Conservation (phyloP, 352 stramenopile genomes). For the Pythium folliculosum region DNA sequence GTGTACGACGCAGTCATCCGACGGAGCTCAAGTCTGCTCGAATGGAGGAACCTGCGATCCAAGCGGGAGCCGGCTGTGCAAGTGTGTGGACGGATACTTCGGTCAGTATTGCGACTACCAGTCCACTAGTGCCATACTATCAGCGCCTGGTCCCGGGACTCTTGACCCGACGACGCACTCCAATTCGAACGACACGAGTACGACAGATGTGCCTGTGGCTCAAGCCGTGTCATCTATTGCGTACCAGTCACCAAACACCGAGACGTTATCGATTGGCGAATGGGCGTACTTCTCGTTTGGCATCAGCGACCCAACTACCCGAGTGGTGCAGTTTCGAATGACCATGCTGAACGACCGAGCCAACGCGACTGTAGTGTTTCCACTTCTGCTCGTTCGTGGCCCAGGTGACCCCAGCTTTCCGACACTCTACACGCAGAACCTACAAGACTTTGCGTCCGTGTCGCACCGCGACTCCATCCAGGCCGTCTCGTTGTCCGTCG, state of each 20-base stretch:
- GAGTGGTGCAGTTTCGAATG: conserved; percentile 50
- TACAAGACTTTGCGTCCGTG: conserved; percentile 56
- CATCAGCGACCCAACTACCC: conserved; percentile 42
- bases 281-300: conserved; percentile 77
- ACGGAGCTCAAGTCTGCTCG: conserved; percentile 39
- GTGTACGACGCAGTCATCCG: conserved; percentile 28
- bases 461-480: conserved; percentile 31
- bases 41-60: conserved; percentile 53
- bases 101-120: conserved; percentile 48
- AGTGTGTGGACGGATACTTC: conserved; percentile 15
- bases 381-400: conserved; percentile 57
- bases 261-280: conserved; percentile 41
- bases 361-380: conserved; percentile 42
- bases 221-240: conserved; percentile 18
- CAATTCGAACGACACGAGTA: not conserved
- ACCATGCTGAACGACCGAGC: conserved; percentile 47
- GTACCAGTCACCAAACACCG: conserved; percentile 15
- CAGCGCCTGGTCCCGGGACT: conserved; percentile 1
- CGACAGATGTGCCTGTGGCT: not conserved
- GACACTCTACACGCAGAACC: conserved; percentile 40
- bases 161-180: conserved; percentile 27
- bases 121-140: conserved; percentile 23
- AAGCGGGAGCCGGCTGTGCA: conserved; percentile 48
- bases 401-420: conserved; percentile 57
- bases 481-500: conserved; percentile 45